Conservation (phyloP, 306 rosid genomes). For the Ochetophila trinervis region DNA sequence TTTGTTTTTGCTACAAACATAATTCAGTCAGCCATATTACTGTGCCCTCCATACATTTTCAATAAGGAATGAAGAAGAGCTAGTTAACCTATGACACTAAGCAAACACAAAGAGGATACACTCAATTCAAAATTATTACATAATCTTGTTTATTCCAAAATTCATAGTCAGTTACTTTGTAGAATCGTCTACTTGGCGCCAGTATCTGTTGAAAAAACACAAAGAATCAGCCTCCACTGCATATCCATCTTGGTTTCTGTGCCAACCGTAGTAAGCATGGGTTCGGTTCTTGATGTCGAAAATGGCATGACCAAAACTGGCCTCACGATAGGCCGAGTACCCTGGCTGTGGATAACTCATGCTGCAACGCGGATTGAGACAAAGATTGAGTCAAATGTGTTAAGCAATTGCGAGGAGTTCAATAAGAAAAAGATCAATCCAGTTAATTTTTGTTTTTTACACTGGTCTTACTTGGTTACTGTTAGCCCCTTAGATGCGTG, state of each 20-base stretch:
- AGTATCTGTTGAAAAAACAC: conserved; percentile 57
- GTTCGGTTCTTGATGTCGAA: conserved; percentile 67
- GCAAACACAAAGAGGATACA: too few relatives aligned
- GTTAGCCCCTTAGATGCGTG: too few relatives aligned
- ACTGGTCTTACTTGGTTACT: conserved; percentile 61
- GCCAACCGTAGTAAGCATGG: conserved; percentile 66
- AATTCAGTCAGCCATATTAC: too few relatives aligned
- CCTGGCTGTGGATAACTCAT: conserved; percentile 67
- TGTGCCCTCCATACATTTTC: too few relatives aligned
- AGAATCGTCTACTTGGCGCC: conserved; percentile 59
- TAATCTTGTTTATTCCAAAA: not conserved
- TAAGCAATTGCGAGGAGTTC: not conserved
- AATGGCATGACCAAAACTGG: conserved; percentile 73
- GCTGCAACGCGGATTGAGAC: conserved; percentile 30
- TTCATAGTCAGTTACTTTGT: not conserved
- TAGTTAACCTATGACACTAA: too few relatives aligned
- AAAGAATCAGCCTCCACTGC: conserved; percentile 58
- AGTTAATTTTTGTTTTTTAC: not conserved
- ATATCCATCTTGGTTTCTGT: conserved; percentile 56
- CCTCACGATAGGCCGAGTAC: conserved; percentile 69
- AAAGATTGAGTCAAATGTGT: conserved; percentile 3
- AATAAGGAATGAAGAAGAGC: too few relatives aligned
- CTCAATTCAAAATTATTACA: not conserved
- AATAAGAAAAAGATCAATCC: not conserved
- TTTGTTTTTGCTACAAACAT: too few relatives aligned